Evolutionary conservation across 176 grass and related monocot species (phyloP), one percentile per base, ranked within the genome.

Genomic region (Phyllostachys edulis): DNA sequence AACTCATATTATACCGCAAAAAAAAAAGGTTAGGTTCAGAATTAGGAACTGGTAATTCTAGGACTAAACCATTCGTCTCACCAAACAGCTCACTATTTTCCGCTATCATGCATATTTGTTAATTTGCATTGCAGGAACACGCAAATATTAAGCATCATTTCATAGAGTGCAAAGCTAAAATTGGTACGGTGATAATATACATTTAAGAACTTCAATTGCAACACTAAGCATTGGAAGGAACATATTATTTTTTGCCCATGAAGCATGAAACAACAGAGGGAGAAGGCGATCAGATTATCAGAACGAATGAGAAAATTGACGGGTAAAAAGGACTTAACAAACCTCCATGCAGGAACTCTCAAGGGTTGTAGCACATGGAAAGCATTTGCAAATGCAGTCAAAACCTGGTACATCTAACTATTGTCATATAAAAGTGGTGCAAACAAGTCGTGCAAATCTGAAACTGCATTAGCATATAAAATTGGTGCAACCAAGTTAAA

Each of bases 301-400:
- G 29, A 29, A 76, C 61, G 2, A 81, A 63, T 69, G 24, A 81
- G 63, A 32, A 73, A 73, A 32, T 15, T 77, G 24, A 13, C 6
- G 3, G 46, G 71, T 46, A 65, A 60, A 89, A 75, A 60, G 38
- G 50, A 23, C n/a, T 81, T 47, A n/a, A 78, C 88, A 52, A 71
- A 90, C 83, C 88, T 90, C 88, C 88, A 90, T 38, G 78, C 78
- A 72, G 83, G 88, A 77, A 90, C 83, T 76, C 88, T 86, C 83
- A 86, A 77, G 38, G 88, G 88, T 82, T 90, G 88, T 49, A 86
- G 55, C 24, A 82, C 23, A 90, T 72, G 88, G 38, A 86, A 86
- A 72, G 39, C 55, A 77, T 82, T 86, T 38, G 88, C 88, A 82
- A 90, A 90, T 47, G 78, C 57, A 29, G 83, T 86, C 78, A 90